phyloP scores from a whole-genome alignment of 192 early-diverging fungal species.

The Backusella psychrophila region DNA sequence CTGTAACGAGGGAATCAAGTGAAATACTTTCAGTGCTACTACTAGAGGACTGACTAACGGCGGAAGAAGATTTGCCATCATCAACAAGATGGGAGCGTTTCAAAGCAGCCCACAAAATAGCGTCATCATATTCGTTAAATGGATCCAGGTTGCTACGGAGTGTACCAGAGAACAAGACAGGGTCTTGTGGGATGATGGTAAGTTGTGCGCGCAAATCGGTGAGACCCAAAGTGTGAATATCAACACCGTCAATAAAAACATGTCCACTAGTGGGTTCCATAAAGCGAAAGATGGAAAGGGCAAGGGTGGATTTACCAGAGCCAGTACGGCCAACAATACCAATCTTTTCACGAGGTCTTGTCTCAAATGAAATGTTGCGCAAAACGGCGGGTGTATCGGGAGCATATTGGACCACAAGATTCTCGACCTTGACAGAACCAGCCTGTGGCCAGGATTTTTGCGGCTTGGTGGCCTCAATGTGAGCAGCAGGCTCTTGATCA shows the following conservation, averaged over 20 bases:
- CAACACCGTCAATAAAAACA: slow-evolving; percentile 73
- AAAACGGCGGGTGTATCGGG: slow-evolving; percentile 77
- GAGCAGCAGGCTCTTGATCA: slow-evolving; percentile 71
- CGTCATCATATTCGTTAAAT: slow-evolving; percentile 74
- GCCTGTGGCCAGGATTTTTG: slow-evolving; percentile 58
- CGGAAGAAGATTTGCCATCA: neutral
- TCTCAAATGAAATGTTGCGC: slow-evolving; percentile 63
- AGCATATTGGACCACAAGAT: slow-evolving; percentile 78
- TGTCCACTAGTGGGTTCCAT: slow-evolving; percentile 64
- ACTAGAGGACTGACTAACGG: neutral
- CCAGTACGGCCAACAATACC: slow-evolving; percentile 92
- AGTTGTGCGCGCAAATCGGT: slow-evolving; percentile 73
- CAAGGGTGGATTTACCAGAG: slow-evolving; percentile 76
- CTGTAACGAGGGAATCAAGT: slow-evolving; percentile 76
- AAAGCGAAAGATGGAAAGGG: slow-evolving; percentile 75
- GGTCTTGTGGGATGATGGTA: slow-evolving; percentile 92
- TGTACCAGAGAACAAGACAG: slow-evolving; percentile 75
- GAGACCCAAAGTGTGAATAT: slow-evolving; percentile 69
- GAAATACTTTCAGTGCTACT: slow-evolving; percentile 31
- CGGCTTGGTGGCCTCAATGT: slow-evolving; percentile 1
- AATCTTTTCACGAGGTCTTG: slow-evolving; percentile 74
- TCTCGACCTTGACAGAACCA: slow-evolving; percentile 66
- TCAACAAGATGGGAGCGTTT: slow-evolving; percentile 66
- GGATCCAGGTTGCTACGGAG: slow-evolving; percentile 88
- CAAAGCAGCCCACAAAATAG: slow-evolving; percentile 72